Evolutionary conservation across 192 early-diverging fungal species (phyloP).

Genomic region (Backusella luteola): DNA sequence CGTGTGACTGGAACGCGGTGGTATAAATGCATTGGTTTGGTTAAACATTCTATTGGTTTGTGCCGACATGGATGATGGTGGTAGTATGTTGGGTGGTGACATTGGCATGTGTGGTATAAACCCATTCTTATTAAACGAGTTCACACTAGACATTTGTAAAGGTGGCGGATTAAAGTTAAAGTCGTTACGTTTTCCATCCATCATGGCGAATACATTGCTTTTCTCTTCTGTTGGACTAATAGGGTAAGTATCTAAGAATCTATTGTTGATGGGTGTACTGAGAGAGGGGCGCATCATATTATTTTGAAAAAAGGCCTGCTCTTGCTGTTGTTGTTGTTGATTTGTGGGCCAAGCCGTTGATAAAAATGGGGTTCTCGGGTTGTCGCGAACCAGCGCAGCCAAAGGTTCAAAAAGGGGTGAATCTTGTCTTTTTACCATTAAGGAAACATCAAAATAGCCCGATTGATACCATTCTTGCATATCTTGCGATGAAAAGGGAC

Average conservation of each 20-base stretch:
- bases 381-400: constrained; percentile 53
- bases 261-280: not conserved
- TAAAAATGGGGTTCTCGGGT: constrained; percentile 71
- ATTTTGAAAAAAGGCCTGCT: not conserved
- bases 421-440: constrained; percentile 81
- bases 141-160: not conserved
- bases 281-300: not conserved
- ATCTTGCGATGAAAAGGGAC: constrained; percentile 81
- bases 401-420: constrained; percentile 79
- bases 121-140: not conserved
- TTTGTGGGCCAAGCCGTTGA: not conserved
- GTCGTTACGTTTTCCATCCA: not conserved
- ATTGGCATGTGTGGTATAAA: not conserved
- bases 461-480: constrained; percentile 96
- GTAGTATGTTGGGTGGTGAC: not conserved
- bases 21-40: not conserved
- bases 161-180: not conserved
- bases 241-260: not conserved
- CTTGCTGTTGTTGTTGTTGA: not conserved
- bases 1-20: not conserved
- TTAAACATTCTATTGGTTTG: not conserved
- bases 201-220: not conserved
- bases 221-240: not conserved
- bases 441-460: constrained; percentile 78
- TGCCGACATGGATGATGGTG: not conserved